phyloP scores from a whole-genome alignment of 2,329 filamentous ascomycete genomes.

The Huntiella savannae region DNA sequence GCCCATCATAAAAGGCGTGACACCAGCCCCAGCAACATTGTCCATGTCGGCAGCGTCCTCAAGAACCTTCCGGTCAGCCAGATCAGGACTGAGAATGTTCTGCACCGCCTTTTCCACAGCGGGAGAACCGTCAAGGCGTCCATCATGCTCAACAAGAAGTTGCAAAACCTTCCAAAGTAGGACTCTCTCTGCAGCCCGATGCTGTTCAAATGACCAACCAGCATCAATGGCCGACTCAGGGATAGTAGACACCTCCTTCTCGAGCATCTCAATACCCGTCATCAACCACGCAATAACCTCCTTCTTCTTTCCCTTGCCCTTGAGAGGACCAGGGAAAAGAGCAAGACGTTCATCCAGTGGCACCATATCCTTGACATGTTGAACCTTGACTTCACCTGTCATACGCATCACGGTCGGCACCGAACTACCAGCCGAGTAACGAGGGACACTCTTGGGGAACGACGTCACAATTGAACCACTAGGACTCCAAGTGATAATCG shows the following conservation, averaged over 20 bases:
- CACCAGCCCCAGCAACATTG: neutral
- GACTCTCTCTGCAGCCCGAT: slow-evolving; percentile 58
- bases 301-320: slow-evolving; percentile 87
- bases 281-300: slow-evolving; percentile 68
- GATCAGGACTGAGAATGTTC: slow-evolving; percentile 47
- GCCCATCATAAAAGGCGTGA: neutral
- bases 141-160: slow-evolving; percentile 72
- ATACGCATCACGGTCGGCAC: slow-evolving; percentile 63
- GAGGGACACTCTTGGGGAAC: slow-evolving; percentile 75
- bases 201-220: slow-evolving; percentile 39
- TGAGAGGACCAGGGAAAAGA: slow-evolving; percentile 79
- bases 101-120: slow-evolving; percentile 57
- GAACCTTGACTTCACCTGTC: slow-evolving; percentile 65
- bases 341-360: slow-evolving; percentile 52
- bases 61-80: neutral
- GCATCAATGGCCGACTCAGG: slow-evolving; percentile 30
- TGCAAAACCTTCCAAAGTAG: slow-evolving; percentile 75
- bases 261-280: slow-evolving; percentile 54
- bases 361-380: slow-evolving; percentile 53
- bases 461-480: slow-evolving; percentile 66
- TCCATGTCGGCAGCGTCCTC: neutral
- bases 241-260: slow-evolving; percentile 34
- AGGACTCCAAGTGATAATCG: slow-evolving; percentile 73
- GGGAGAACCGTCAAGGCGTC: slow-evolving; percentile 52
- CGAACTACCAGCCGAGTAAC: slow-evolving; percentile 58